phyloP scores from a whole-genome alignment of 352 stramenopile genomes.

The Globisporangium uncinulatum region DNA sequence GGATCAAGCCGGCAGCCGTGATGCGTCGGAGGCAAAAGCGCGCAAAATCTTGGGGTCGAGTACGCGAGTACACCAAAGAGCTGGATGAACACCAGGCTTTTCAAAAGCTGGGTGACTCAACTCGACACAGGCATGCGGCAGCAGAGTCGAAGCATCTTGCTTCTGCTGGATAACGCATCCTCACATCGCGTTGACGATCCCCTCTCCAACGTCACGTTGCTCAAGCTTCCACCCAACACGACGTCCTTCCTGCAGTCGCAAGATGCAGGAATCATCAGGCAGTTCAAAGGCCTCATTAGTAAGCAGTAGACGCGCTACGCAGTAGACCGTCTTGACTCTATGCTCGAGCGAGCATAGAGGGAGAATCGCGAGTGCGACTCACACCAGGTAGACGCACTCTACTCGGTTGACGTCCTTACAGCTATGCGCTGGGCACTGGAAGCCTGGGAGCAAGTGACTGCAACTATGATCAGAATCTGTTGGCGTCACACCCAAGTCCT shows the following conservation, averaged over 20 bases:
- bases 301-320: not conserved
- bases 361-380: too few relatives aligned
- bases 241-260: not conserved
- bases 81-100: too few relatives aligned
- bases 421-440: not conserved
- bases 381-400: not conserved
- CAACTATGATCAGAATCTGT: not conserved
- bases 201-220: not conserved
- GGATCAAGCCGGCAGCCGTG: too few relatives aligned
- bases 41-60: too few relatives aligned
- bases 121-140: too few relatives aligned
- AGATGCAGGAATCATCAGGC: not conserved
- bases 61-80: too few relatives aligned
- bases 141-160: not conserved
- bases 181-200: not conserved
- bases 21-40: too few relatives aligned
- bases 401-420: not conserved
- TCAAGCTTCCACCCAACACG: not conserved
- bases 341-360: not conserved
- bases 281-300: not conserved
- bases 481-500: slow-evolving; percentile 2
- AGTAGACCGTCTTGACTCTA: not conserved
- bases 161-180: not conserved
- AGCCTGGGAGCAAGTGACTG: not conserved
- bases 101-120: too few relatives aligned